Percentiles rank a stretch among this genome's conserved stretches.
phyloP scores from a whole-genome alignment of 495 filamentous ascomycete species.

The Neurospora sp. region DNA sequence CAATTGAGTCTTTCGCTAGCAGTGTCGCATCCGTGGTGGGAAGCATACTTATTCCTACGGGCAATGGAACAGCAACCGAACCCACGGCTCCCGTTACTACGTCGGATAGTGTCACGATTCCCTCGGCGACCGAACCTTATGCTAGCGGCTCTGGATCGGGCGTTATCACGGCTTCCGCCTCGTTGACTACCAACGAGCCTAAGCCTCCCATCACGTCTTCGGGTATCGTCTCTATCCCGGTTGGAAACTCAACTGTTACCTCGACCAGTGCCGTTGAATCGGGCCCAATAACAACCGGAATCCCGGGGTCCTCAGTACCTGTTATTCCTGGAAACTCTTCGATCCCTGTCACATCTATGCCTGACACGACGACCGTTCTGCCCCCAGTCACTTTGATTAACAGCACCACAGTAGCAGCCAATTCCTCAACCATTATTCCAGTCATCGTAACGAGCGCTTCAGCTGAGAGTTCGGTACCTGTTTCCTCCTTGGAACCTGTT shows the following conservation, averaged over 20 bases:
- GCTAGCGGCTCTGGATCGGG: not conserved
- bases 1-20: constrained; percentile 2
- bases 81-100: not conserved
- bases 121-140: not conserved
- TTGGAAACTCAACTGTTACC: constrained; percentile 1
- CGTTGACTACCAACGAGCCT: not conserved
- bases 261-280: not conserved
- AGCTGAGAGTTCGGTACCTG: not conserved
- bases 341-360: not conserved
- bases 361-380: not conserved
- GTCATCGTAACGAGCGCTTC: not conserved
- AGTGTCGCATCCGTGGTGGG: not conserved
- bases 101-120: not conserved
- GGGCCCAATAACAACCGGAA: not conserved
- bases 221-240: not conserved
- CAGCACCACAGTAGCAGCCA: not conserved
- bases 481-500: not conserved
- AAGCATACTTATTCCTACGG: constrained; percentile 1
- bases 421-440: not conserved
- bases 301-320: not conserved
- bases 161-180: not conserved
- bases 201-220: not conserved
- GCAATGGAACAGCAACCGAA: not conserved
- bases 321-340: not conserved
- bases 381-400: not conserved